A percentile compares a stretch with the other conserved stretches of the same genome.
phyloP scores from a whole-genome alignment of 2,329 filamentous ascomycete genomes.

The Hypoxylon sp. region DNA sequence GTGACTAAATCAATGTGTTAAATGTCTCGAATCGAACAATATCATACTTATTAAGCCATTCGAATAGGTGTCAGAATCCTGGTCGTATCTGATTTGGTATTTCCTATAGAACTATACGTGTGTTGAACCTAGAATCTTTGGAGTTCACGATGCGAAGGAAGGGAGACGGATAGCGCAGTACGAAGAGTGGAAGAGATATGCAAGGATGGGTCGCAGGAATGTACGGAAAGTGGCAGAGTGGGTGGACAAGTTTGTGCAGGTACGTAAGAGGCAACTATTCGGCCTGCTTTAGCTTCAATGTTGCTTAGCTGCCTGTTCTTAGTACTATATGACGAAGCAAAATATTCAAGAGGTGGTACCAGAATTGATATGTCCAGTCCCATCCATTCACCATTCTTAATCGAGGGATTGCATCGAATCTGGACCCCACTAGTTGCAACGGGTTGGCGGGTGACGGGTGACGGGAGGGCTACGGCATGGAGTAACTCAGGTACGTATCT shows the following conservation, averaged over 20 bases:
- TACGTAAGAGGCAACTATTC: constrained; percentile 9
- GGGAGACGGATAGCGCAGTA: constrained; percentile 6
- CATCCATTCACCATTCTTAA: not conserved
- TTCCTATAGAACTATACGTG: constrained; percentile 7
- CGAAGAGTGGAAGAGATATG: constrained; percentile 15
- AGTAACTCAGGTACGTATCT: constrained; percentile 18
- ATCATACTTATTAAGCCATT: not conserved
- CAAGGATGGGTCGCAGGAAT: constrained; percentile 7
- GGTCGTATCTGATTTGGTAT: not conserved
- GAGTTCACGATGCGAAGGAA: constrained; percentile 15
- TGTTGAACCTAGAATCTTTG: constrained; percentile 16
- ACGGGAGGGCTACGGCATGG: constrained; percentile 21
- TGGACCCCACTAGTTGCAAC: constrained; percentile 7
- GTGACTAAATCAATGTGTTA: not conserved
- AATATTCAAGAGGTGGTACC: not conserved
- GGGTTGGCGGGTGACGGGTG: constrained; percentile 4
- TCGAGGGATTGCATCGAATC: not conserved
- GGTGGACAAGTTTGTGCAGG: constrained; percentile 2
- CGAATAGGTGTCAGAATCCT: not conserved
- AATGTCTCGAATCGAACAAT: not conserved
- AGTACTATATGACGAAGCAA: not conserved
- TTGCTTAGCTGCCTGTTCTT: not conserved
- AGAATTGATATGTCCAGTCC: not conserved
- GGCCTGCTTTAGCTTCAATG: not conserved
- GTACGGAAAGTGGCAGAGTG: constrained; percentile 7